phyloP scores from a whole-genome alignment of 163 green algal genomes.

The Scenedesmus sp. region DNA sequence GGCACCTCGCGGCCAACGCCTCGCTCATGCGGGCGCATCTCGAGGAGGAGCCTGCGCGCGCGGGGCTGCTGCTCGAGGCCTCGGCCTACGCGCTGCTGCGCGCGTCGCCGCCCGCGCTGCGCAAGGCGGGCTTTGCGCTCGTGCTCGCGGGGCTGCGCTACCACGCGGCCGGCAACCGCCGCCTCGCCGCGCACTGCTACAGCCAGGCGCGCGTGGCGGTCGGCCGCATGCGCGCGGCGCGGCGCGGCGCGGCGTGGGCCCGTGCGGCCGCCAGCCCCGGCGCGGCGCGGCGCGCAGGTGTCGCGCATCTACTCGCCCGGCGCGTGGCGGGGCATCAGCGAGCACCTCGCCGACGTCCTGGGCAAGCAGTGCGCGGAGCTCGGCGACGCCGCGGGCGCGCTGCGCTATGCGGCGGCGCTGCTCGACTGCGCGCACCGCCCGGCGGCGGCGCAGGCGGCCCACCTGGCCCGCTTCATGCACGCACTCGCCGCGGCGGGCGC shows the following conservation, averaged over 20 bases:
- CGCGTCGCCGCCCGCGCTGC: conserved; percentile 58
- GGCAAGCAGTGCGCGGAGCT: conserved; percentile 67
- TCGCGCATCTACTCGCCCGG: conserved; percentile 75
- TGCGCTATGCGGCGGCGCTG: conserved; percentile 73
- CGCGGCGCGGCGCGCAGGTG: conserved; percentile 57
- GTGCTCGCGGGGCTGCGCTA: conserved; percentile 94
- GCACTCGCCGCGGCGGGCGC: conserved; percentile 9
- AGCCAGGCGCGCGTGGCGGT: conserved; percentile 39
- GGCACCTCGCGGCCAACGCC: conserved; percentile 64
- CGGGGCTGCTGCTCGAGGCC: conserved; percentile 92
- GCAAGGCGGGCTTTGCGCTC: conserved; percentile 95
- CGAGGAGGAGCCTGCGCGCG: conserved; percentile 81
- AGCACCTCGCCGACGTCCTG: conserved; percentile 93
- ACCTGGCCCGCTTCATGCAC: conserved; percentile 56
- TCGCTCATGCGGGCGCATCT: conserved; percentile 85
- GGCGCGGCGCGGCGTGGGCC: neutral
- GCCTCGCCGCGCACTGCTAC: conserved; percentile 84
- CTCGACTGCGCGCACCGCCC: conserved; percentile 66
- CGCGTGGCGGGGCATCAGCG: conserved; percentile 84
- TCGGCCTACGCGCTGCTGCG: conserved; percentile 82
- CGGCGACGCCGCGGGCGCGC: conserved; percentile 62
- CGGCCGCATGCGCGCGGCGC: neutral
- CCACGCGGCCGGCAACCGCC: conserved; percentile 72
- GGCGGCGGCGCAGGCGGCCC: conserved; percentile 58
- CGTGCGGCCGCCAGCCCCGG: neutral